phyloP scores from a whole-genome alignment of 352 stramenopile genomes.

The Pythium folliculosum region DNA sequence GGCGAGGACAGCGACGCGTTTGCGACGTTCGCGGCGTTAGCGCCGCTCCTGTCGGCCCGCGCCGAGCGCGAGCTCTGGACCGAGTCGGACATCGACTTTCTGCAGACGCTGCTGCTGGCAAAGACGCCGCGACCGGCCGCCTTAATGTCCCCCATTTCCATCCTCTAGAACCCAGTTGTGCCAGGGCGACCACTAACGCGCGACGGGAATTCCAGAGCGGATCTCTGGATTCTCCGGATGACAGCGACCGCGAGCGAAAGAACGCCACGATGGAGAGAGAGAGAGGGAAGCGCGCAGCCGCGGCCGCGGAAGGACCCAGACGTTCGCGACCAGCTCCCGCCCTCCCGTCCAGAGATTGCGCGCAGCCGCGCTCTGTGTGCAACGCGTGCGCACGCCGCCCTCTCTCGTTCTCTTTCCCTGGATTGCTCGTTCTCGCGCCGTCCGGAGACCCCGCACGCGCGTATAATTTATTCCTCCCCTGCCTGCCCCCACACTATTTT shows the following conservation, averaged over 20 bases:
- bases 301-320: background rate
- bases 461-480: background rate
- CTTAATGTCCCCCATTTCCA: background rate
- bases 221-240: background rate
- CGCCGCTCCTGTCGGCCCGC: slow-evolving; percentile 48
- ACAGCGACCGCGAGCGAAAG: background rate
- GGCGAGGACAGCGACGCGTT: slow-evolving; percentile 38
- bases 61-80: slow-evolving; percentile 69
- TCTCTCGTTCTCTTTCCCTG: background rate
- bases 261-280: background rate
- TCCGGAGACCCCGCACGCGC: no score
- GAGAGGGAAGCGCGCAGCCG: background rate
- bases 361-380: background rate
- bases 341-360: background rate
- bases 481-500: background rate
- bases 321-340: background rate
- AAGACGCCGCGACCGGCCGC: slow-evolving; percentile 24
- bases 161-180: slow-evolving; percentile 4
- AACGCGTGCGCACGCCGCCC: background rate
- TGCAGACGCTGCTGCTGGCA: slow-evolving; percentile 69
- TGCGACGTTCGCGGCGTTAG: slow-evolving; percentile 36
- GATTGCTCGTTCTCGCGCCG: no score
- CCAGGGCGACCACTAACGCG: background rate
- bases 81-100: slow-evolving; percentile 81
- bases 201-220: background rate